Evolutionary conservation across 192 early-diverging fungal species (phyloP).

Genomic region (Obelidium mucronatum): DNA sequence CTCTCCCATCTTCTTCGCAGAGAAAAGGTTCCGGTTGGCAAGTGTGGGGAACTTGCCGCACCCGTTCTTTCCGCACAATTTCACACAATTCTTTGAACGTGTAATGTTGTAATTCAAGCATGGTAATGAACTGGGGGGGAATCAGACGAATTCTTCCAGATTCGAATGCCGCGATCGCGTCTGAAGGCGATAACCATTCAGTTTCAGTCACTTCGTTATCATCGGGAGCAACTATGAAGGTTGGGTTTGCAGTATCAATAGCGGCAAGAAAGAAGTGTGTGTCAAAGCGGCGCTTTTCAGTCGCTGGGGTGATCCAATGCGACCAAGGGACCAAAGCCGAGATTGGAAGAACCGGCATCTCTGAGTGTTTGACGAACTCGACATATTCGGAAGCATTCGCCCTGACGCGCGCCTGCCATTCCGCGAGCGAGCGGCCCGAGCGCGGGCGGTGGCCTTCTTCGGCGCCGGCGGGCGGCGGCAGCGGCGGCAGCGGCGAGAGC

Average conservation of each 20-base stretch:
- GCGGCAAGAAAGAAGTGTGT: conserved; percentile 74
- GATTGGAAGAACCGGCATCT: conserved; percentile 38
- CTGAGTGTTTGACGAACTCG: neutral
- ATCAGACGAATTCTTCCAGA: conserved; percentile 55
- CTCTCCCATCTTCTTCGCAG: conserved; percentile 16
- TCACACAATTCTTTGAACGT: conserved; percentile 58
- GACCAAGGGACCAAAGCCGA: conserved; percentile 64
- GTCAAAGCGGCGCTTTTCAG: conserved; percentile 65
- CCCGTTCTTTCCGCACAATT: conserved; percentile 18
- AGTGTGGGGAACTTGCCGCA: neutral
- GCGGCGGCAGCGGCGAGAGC: too few relatives aligned
- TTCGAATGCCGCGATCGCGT: conserved; percentile 1
- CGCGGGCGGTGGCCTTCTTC: conserved; percentile 57
- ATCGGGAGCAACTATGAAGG: conserved; percentile 41
- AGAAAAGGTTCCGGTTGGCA: conserved; percentile 15
- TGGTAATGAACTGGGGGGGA: conserved; percentile 72
- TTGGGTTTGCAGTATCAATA: conserved; percentile 47
- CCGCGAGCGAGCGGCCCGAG: neutral
- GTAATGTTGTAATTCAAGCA: conserved; percentile 57
- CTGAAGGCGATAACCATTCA: conserved; percentile 72
- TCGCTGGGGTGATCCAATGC: conserved; percentile 71
- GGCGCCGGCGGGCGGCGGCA: too few relatives aligned
- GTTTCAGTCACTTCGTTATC: conserved; percentile 66
- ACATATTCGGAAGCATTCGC: neutral
- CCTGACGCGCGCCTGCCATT: neutral